Percentiles rank a stretch among this genome's conserved stretches.
These are phyloP conservation scores for Candida gorgasii DNA, from an alignment of 805 yeast genomes.

Conservation along the genomic window DNA sequence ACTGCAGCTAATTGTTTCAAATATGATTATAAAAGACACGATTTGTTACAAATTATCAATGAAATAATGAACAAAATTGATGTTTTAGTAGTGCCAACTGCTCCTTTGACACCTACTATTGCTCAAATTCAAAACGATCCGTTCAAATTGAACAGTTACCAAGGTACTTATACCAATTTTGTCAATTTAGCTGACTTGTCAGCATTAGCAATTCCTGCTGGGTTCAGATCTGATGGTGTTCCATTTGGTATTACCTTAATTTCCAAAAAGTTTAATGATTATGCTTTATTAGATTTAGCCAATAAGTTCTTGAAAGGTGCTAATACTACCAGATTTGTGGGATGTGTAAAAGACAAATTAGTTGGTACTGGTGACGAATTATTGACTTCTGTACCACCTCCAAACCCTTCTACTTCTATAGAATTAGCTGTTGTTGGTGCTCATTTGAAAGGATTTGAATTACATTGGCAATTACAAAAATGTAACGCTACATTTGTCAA, in stretches of 20 bases:
- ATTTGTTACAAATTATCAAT: slow-evolving; percentile 65
- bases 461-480: slow-evolving; percentile 91
- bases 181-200: slow-evolving; percentile 92
- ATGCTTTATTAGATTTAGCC: slow-evolving; percentile 84
- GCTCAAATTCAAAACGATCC: slow-evolving; percentile 76
- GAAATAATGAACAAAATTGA: slow-evolving; percentile 61
- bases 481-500: slow-evolving; percentile 72
- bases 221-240: slow-evolving; percentile 78
- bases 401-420: slow-evolving; percentile 44
- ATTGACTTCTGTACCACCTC: slow-evolving; percentile 41
- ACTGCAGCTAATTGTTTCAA: slow-evolving; percentile 83
- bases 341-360: slow-evolving; percentile 42
- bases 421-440: slow-evolving; percentile 96
- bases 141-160: slow-evolving; percentile 76
- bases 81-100: slow-evolving; percentile 86
- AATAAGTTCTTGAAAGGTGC: slow-evolving; percentile 60
- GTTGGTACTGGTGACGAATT: slow-evolving; percentile 48
- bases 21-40: slow-evolving; percentile 84
- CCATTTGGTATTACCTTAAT: slow-evolving; percentile 90
- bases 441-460: slow-evolving; percentile 82
- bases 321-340: slow-evolving; percentile 54
- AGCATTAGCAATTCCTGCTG: slow-evolving; percentile 89
- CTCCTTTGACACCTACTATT: slow-evolving; percentile 88
- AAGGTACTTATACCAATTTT: slow-evolving; percentile 98
- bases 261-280: slow-evolving; percentile 82